Evolutionary conservation across 352 stramenopile genomes (phyloP).

Genomic region (Globisporangium irregulare): DNA sequence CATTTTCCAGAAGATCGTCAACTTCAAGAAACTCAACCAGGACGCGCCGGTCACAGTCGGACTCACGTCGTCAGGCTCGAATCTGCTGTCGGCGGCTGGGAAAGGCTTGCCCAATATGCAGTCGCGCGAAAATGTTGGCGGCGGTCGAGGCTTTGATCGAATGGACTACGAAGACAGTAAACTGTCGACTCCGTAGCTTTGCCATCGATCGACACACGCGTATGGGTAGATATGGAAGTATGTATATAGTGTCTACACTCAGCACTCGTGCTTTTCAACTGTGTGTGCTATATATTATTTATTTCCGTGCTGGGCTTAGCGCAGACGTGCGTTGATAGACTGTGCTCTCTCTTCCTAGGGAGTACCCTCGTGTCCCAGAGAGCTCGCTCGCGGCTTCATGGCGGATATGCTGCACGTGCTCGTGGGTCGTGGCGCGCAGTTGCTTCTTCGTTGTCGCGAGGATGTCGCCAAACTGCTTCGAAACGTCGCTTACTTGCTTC

Average conservation of each 20-base stretch:
- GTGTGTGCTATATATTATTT: conserved; percentile 3
- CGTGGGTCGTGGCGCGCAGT: conserved; percentile 43
- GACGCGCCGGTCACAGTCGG: conserved; percentile 27
- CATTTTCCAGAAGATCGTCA: conserved; percentile 91
- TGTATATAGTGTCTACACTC: conserved; percentile 16
- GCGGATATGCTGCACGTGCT: conserved; percentile 63
- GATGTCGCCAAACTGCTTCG: conserved; percentile 65
- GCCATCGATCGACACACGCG: too few species aligned
- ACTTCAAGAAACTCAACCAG: conserved; percentile 93
- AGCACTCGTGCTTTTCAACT: background rate
- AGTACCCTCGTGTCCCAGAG: conserved; percentile 45
- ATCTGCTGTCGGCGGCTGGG: conserved; percentile 22
- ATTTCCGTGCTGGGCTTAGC: conserved; percentile 11
- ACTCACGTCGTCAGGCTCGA: conserved; percentile 4
- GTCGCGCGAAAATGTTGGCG: background rate
- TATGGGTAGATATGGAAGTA: background rate
- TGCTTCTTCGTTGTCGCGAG: conserved; percentile 58
- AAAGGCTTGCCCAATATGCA: conserved; percentile 21
- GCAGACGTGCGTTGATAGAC: conserved; percentile 48
- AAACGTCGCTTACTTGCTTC: conserved; percentile 40
- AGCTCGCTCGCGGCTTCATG: conserved; percentile 54
- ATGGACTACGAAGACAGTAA: conserved; percentile 57
- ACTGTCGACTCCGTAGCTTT: conserved; percentile 35
- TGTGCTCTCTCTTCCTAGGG: conserved; percentile 52
- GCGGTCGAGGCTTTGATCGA: conserved; percentile 17